Evolutionary conservation across 2,329 filamentous ascomycete species (phyloP), one percentile per base, ranked within the genome.

Genomic region (Byssoonygena ceratinophila): DNA sequence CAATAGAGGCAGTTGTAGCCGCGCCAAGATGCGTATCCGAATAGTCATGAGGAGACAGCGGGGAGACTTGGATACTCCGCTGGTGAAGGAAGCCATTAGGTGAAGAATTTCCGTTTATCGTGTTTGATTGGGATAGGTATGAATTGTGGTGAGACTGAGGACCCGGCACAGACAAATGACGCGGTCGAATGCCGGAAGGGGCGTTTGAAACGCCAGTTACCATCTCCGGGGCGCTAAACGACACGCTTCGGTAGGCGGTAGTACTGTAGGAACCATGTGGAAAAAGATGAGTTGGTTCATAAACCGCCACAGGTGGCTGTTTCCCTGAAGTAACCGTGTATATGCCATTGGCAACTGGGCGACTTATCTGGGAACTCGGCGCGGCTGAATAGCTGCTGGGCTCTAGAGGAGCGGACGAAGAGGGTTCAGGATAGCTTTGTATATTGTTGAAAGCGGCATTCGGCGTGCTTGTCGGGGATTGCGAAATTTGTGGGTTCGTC

Each of bases 251-350:
- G 40, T 58, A 60, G 12, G 43, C 45, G 22, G 51, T 43, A 14
- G 45, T 41, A 27, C 59, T 55, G 46, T 55, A 56, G 32, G 54
- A 46, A 31, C 49, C 59, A 31, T 45, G 52, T 23, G 58, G 53
- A 14, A 60, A 59, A 25, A 62, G 56, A 22, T 61, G 57, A 1
- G 59, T 54, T 2, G 63, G 57, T 22, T 61, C 59, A 54, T 65
- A 71, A 5, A 60, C 54, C 4, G 59, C 48, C 12, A 55, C 50
- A 6, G 62, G 56, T 27, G 64, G 62, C 18, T 59, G 55, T 20
- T 20, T n/a, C 12, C 8, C 37, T 43, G 47, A 25, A 25, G 37
- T 8, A 45, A 43, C 32, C n/a, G 46, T 8, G 31, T 46, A 53
- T 9, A 48, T 22, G 12, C 47, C 27, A 11, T 16, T 25, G 18